phyloP scores from a whole-genome alignment of 106 monocot genomes.

The Phalaenopsis equestris region DNA sequence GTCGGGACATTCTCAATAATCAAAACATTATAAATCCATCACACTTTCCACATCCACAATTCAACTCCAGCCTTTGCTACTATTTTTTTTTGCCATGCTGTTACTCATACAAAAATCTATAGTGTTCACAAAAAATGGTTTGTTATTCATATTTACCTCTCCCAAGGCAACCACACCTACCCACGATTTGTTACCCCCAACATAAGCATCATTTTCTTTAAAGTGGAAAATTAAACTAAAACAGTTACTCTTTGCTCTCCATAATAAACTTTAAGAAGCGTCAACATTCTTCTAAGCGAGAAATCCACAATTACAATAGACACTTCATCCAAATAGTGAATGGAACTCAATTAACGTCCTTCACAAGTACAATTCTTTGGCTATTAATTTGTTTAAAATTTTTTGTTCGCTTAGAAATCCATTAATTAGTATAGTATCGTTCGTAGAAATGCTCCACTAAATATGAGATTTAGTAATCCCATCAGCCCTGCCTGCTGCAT shows the following conservation, averaged over 20 bases:
- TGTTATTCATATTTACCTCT: not conserved
- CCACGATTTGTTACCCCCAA: not conserved
- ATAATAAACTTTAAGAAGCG: not conserved
- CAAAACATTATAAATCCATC: not conserved
- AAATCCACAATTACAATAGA: not conserved
- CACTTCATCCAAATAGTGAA: not conserved
- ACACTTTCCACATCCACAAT: too few relatives aligned
- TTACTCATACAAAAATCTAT: not conserved
- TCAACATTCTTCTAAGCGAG: not conserved
- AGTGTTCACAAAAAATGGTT: not conserved
- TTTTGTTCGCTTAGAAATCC: not conserved
- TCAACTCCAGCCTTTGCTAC: not conserved
- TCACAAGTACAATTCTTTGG: not conserved
- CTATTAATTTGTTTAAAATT: not conserved
- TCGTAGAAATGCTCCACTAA: not conserved
- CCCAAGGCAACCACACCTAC: not conserved
- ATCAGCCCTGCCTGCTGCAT: not conserved
- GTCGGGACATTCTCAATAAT: not conserved
- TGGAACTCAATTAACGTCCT: not conserved
- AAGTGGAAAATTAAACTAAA: not conserved
- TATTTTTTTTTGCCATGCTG: not conserved
- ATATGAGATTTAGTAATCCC: not conserved
- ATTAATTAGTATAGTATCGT: not conserved
- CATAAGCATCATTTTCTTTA: not conserved
- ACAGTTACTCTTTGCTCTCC: not conserved